Evolutionary conservation across 768 basidiomycete genomes (phyloP), one percentile per base, ranked within the genome.

Genomic region (Tephrocybe rancida): DNA sequence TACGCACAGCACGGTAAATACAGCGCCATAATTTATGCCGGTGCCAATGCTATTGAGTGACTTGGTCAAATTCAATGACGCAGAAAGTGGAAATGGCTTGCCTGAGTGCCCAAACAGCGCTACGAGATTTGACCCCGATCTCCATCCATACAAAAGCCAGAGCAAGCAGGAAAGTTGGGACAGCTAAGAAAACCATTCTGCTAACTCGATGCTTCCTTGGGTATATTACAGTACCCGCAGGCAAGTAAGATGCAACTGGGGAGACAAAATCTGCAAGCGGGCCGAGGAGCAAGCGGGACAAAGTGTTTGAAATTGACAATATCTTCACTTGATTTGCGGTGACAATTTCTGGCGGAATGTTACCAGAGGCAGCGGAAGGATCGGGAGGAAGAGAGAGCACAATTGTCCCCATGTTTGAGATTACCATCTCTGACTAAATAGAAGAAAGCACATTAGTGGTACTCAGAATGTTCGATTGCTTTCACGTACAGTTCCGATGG

Each of bases 341-440:
- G 27, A 70, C 67, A n/a, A 65, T 58, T 38, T 74, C 68, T 16
- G 70, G 58, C 14, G 69, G 64, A 18, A 67, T 32, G n/a, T 41
- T 43, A 5, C 26, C 52, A 21, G 61, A 50, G 4, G 47, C 30
- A 29, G 50, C 55, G 35, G 55, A 59, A 18, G 66, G 59, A 10
- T 58, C 47, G 14, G 69, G 62, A 8, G 84, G 81, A 30, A 91
- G 77, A 13, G 90, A 85, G 3, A 86, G 69, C 13, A 87, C 79
- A 46, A 92, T 87, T 1, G 87, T 84, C 32, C 89, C 90, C 43
- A 93, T 85, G 61, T 91, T 93, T 18, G 89, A 86, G 18, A 92
- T 84, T 19, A 93, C 77, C 89, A 90, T 92, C 67, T 92, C 90
- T 42, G 80, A 82, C 87, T 90, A 18, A 10, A 24, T 35, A 8